Base-by-base conservation (phyloP, 331 rosid species). In the Pyracantha coccinea region DNA sequence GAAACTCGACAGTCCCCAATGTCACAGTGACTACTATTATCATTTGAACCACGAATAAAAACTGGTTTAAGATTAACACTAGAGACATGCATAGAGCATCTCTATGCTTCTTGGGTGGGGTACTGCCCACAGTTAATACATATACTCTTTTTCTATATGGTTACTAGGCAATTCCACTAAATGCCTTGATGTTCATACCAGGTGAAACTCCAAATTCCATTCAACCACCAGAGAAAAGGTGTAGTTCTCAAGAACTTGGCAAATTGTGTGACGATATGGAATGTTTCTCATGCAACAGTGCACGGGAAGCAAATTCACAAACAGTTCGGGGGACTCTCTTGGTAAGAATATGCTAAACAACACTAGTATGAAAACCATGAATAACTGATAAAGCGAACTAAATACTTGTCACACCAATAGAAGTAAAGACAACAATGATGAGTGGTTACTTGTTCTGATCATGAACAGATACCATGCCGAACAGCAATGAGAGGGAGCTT, bases 401-500 rank as follows among this genome's bases (percentile, higher is more conserved):
- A 76, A 29, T 59, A 3, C 25, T 76, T 33, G 53, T 25, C 28
- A 69, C 73, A 79, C 67, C 61, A 67, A 29, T 57, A 53, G 28
- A 31, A 72, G 71, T 12, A 28, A 73, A 28, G 45, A 31, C 0
- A 41, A 54, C 70, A 70, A 32, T 62, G 44, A 71, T 59, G 33
- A 61, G 66, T 68, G 35, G 69, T 59, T 25, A 17, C 71, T 44
- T 31, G 15, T 44, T 28, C 28, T 63, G 10, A 65, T 75, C 69
- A 75, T 75, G 68, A 54, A 80, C 88, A 95, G 98, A 90, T 95
- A 86, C 99, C 99, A 54, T 95, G 99, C 64, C 88, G 98, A 74
- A 95, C 99, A 69, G 99, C 99, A 67, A 95, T 88, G 97, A 83
- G 88, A 66, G 98, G 99, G 63, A 92, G 99, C 83, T 95, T 95